These are phyloP conservation scores for Linum tenue DNA, from an alignment of 345 rosid genomes.

Conservation along the genomic window DNA sequence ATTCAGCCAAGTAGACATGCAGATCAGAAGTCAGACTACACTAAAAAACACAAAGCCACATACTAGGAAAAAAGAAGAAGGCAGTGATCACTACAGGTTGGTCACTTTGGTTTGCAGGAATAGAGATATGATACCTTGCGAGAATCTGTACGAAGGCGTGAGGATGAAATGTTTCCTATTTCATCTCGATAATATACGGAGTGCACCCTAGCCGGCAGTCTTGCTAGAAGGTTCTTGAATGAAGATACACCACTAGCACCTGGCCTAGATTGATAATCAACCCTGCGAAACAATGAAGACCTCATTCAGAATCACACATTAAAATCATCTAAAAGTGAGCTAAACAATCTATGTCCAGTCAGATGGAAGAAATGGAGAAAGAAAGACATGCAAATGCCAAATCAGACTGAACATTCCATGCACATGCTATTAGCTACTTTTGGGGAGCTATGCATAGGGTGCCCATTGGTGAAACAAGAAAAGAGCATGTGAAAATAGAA, in stretches of 20 bases:
- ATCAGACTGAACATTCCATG: neutral
- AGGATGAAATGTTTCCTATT: slow-evolving; percentile 88
- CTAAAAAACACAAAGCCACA: neutral
- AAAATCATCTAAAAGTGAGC: slow-evolving; percentile 3
- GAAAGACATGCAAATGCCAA: neutral
- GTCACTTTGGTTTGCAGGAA: neutral
- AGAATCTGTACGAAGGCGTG: slow-evolving; percentile 63
- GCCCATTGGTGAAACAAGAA: no score
- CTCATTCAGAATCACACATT: neutral
- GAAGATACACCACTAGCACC: slow-evolving; percentile 59
- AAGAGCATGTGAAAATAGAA: no score
- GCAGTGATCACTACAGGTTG: neutral
- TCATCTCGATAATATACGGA: slow-evolving; percentile 93
- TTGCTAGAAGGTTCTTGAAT: slow-evolving; percentile 68
- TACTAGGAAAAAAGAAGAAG: slow-evolving; percentile 4
- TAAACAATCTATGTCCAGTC: neutral
- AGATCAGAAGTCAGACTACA: slow-evolving; percentile 1
- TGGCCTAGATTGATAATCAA: slow-evolving; percentile 84
- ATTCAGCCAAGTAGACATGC: slow-evolving; percentile 8
- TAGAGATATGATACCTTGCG: slow-evolving; percentile 33
- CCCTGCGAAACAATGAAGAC: slow-evolving; percentile 45
- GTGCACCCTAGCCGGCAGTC: slow-evolving; percentile 87
- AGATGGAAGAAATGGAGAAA: neutral
- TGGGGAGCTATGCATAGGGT: no score
- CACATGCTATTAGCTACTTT: neutral